Evolutionary conservation across 768 basidiomycete genomes (phyloP).

Genomic region (Lactifluus subvellereus): DNA sequence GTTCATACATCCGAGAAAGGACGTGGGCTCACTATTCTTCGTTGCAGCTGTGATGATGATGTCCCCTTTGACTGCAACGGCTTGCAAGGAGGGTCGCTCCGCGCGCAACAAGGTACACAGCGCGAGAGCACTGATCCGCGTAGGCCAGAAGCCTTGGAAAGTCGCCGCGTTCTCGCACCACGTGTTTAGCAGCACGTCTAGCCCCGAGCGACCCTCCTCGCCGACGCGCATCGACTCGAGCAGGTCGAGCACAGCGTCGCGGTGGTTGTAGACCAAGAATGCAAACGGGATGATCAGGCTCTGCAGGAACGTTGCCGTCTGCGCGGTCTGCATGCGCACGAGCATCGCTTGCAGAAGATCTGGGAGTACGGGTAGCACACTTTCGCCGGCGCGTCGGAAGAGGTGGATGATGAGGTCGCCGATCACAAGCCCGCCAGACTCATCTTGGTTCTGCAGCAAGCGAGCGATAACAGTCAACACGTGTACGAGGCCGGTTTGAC

Average conservation of each 20-base stretch:
- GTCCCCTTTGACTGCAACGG: constrained; percentile 82
- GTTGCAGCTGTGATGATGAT: constrained; percentile 79
- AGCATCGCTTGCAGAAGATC: constrained; percentile 84
- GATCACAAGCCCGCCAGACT: constrained; percentile 88
- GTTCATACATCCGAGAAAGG: background rate
- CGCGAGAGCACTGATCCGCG: constrained; percentile 78
- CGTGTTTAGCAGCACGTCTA: constrained; percentile 84
- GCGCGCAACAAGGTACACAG: constrained; percentile 67
- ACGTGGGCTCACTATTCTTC: constrained; percentile 58
- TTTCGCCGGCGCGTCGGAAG: constrained; percentile 73
- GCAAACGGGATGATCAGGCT: constrained; percentile 91
- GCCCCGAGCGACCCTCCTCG: constrained; percentile 49
- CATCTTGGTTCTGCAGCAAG: constrained; percentile 72
- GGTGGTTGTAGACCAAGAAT: constrained; percentile 84
- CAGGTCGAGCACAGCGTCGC: constrained; percentile 69
- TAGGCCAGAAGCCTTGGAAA: constrained; percentile 94
- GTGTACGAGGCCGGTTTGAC: constrained; percentile 69
- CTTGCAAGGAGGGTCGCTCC: constrained; percentile 59
- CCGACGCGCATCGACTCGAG: constrained; percentile 58
- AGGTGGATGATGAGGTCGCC: constrained; percentile 95
- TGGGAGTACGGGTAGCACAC: constrained; percentile 79
- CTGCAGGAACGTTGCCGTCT: constrained; percentile 91
- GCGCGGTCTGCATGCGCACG: constrained; percentile 70
- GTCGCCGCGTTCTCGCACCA: constrained; percentile 96
- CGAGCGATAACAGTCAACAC: constrained; percentile 72